Base-by-base conservation (phyloP, 129 eudicot genomes). In the Tagetes patula region DNA sequence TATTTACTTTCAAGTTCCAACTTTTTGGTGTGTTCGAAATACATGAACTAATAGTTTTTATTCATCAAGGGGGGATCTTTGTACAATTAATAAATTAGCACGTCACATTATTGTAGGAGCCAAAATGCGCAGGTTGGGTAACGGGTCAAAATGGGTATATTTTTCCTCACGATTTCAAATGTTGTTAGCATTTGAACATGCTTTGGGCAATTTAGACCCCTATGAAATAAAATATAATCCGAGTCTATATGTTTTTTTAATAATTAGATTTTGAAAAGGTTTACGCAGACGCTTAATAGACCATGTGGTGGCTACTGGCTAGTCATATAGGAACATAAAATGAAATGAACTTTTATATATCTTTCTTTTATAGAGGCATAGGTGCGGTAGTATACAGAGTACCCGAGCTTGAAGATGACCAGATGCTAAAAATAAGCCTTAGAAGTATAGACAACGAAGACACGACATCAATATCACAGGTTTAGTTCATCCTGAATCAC, bases 341-440 rank as follows among this genome's bases (percentile, higher is more conserved):
- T 55, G 62, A 55, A 30, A 4, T 7, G 36, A 20, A 20, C 27
- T 20, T 20, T 20, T 52, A 1, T 14, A 5, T 37, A 39, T 32
- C 70, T 2, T 43, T 43, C 55, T 36, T 50, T 41, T 34, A 3
- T 59, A 87, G 96, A 81, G 96, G 98, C 10, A 87, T 90, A 63
- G 98, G 98, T 10, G 96, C 98, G 6, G 80, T 93, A 53, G 92
- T 89, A 0, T 93, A 93, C 76, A 86, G 65, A 71, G 91, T 93
- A 72, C 86, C 91, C 1, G 96, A 87, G 79, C 92, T 89, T 56
- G 84, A 78, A 36, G 78, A 87, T 66, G 91, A 87, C 67, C 72
- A 71, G 30, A 61, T 82, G 34, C 30, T 93, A 70, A 93, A 93
- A 70, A 81, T 93, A 69, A 93, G 98, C 82, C 86, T 93, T 13